Evolutionary conservation across 139 green algal genomes (phyloP), one percentile per base, ranked within the genome.

Genomic region (Eudorina sp.): DNA sequence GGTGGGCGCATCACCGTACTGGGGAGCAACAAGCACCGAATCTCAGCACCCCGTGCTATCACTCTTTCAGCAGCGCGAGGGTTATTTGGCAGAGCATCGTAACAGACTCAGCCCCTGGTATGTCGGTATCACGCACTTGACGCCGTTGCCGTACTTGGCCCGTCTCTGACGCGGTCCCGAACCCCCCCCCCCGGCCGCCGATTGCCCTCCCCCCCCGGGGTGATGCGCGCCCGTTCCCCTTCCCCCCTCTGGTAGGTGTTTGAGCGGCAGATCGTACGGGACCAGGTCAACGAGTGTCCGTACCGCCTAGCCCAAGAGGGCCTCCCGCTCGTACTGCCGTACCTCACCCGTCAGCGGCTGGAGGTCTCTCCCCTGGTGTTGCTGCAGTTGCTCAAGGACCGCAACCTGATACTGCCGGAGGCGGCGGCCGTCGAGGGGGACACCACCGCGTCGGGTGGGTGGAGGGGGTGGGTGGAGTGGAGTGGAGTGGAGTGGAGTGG

Each of bases 241-340:
- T n/a, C n/a, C n/a, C n/a, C n/a, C n/a, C 55, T 27, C 34, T 3
- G 16, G 1, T 40, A 79, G 70, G 66, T 98, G 21, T 97, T 98
- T 93, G 96, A 99, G 90, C 91, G 96, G n/a, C 96, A 99, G 86
- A 91, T 97, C 53, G 58, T 94, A 23, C 88, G 85, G 53, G 88
- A 89, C 46, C 70, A 80, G 34, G 86, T 58, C 31, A 77, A 96
- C 48, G 98, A 99, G n/a, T 98, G 96, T 94, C 29, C 85, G n/a
- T 99, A 98, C 94, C 94, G 97, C 36, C 83, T 98, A 23, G 84
- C 90, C 16, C 97, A 99, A 93, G 97, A 99, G 89, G 97, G 97
- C 5, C 85, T 99, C 82, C 94, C 93, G 21, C 90, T 94, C 48
- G 62, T 98, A 64, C 89, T 98, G 88, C 95, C 96, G n/a, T 88